Conservation (phyloP, 2,329 filamentous ascomycete genomes). For the Ophiostoma australiae region DNA sequence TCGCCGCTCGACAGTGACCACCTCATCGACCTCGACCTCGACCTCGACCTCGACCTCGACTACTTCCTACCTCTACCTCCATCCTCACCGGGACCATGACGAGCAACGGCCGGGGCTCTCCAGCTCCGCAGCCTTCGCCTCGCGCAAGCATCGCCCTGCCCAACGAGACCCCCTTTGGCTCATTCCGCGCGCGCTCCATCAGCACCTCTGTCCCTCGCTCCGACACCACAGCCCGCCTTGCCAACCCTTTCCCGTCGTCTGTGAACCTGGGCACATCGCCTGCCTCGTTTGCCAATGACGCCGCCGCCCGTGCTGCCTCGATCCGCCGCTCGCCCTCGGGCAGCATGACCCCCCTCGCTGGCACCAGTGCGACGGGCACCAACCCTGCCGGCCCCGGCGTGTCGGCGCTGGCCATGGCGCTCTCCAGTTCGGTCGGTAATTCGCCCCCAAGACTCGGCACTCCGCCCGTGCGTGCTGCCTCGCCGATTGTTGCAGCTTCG, state of each 20-base stretch:
- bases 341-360: conserved; percentile 59
- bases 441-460: conserved; percentile 67
- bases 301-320: conserved; percentile 10
- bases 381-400: conserved; percentile 70
- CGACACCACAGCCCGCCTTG: conserved; percentile 57
- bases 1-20: not conserved
- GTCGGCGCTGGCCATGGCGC: conserved; percentile 82
- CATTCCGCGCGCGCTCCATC: conserved; percentile 43
- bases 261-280: conserved; percentile 35
- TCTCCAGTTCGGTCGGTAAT: conserved; percentile 67
- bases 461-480: conserved; percentile 54
- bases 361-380: conserved; percentile 54
- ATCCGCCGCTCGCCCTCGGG: conserved; percentile 42
- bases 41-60: too few species aligned
- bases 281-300: conserved; percentile 16
- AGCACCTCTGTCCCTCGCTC: conserved; percentile 53
- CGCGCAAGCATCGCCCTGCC: conserved; percentile 38
- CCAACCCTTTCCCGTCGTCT: conserved; percentile 48
- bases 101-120: conserved; percentile 26
- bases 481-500: conserved; percentile 40
- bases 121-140: conserved; percentile 25
- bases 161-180: conserved; percentile 46
- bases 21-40: too few species aligned
- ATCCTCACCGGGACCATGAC: conserved; percentile 19
- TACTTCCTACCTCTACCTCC: not conserved